Evolutionary conservation across 805 yeast species (phyloP), one percentile per base, ranked within the genome.

Genomic region (Candida insectorum): DNA sequence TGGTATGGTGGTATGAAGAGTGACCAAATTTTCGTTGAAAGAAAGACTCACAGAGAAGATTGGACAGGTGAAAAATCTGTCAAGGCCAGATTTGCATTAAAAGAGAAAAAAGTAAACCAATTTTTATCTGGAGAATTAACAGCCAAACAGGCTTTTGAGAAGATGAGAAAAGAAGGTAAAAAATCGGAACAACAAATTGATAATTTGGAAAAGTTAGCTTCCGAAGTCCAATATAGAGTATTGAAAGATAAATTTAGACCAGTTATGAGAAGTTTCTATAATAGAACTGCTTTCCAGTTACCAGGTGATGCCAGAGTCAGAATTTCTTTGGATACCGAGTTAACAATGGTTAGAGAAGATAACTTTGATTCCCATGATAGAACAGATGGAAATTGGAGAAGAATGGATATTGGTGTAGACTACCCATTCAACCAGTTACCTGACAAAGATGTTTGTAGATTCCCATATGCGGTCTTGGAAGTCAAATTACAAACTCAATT

Each of bases 11-110:
- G 96, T 36, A 93, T 93, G 98, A 72, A 75, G 34, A 74, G 89
- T 2, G 96, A 91, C 48, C 85, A 85, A 26, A 85, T 91, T 36
- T 93, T 93, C 44, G 95, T 91, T 30, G 99, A 93, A 65, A 78
- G 98, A 61, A 93, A 93, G 61, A 93, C 99, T 5, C 98, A 93
- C 57, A 77, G 98, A 61, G 98, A 93, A 62, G 99, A 93, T 68
- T 91, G 98, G 98, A 93, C 99, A 3, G 99, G 99, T 49, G 98
- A 93, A 60, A 91, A 91, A 63, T 86, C 96, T n/a, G 98, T 93
- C 45, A 93, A 93, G 64, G 97, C 97, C 4, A 77, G 98, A 58
- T 93, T 93, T 62, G 81, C 91, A 14, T 65, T 93, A 46, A 93
- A 89, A 59, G 98, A 93, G 58, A 86, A 83, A 58, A 75, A 87